Evolutionary conservation across 2,329 filamentous ascomycete genomes (phyloP), one percentile per base, ranked within the genome.

Genomic region (Neopestalotiopsis rosae): DNA sequence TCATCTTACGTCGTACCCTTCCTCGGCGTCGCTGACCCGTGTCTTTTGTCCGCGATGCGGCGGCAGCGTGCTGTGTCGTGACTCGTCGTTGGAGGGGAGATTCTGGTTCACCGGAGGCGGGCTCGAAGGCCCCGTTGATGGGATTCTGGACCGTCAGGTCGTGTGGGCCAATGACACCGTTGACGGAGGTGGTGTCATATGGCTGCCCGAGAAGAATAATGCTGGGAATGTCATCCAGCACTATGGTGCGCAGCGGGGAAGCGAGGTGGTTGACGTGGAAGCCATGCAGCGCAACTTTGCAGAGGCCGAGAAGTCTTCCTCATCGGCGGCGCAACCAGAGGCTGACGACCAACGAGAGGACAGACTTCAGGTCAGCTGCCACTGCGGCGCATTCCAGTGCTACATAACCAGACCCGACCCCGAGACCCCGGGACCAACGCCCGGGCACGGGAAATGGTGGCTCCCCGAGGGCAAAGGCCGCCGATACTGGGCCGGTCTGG

Each of bases 41-140:
- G 20, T 63, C 20, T 34, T 63, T 30, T 63, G 38, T 6, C 34
- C 61, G 17, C 61, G 61, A 12, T 63, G 38, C 34, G 61, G 38
- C 7, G 40, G 61, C 10, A 63, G 61, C n/a, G 61, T 63, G 12
- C 5, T 63, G 14, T 38, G 34, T 20, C 24, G 40, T 4, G 61
- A 28, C 24, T 3, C 24, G 24, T 28, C 24, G 24, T 28, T 3
- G 4, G 24, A 28, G 24, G 24, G 24, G 3, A 28, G 24, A 28
- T 28, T 28, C 24, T 28, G 20, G n/a, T 62, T 62, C 34, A 40
- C 59, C 7, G 14, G 61, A 7, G 61, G 38, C 12, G 61, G 20
- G 14, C n/a, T 63, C 10, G 61, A 38, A 14, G 34, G 61, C 0
- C 12, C 61, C 3, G 10, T 34, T 20, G 4, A 63, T 5, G 61